Conservation (phyloP, 257 asterid species). For the Plantago ovata region DNA sequence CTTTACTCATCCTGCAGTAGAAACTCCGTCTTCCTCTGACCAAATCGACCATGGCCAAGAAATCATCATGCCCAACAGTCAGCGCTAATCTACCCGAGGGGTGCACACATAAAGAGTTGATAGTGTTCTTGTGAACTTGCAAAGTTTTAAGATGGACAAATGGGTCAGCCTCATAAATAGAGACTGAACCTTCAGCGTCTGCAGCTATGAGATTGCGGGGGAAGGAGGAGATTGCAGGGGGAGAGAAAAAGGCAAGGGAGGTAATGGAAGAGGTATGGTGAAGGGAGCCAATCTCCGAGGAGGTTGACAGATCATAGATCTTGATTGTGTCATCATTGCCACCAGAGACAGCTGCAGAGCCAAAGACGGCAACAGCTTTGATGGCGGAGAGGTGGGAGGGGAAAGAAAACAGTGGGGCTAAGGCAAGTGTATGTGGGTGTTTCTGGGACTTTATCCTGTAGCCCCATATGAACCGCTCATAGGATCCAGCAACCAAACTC, state of each 20-base stretch:
- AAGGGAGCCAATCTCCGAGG: conserved; percentile 77
- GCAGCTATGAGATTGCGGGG: conserved; percentile 81
- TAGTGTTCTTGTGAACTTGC: conserved; percentile 55
- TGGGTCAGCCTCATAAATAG: conserved; percentile 85
- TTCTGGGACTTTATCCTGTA: conserved; percentile 50
- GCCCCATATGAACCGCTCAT: conserved; percentile 97
- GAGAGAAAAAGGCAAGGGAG: conserved; percentile 71
- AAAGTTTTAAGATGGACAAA: conserved; percentile 73
- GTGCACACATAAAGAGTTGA: conserved; percentile 70
- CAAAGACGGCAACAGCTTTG: conserved; percentile 81
- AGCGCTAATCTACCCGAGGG: conserved; percentile 81
- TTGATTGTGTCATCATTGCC: conserved; percentile 92
- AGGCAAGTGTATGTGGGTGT: conserved; percentile 28
- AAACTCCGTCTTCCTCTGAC: conserved; percentile 83
- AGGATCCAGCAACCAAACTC: conserved; percentile 89
- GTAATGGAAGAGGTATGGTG: conserved; percentile 68
- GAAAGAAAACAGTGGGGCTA: conserved; percentile 71
- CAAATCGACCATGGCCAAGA: conserved; percentile 85
- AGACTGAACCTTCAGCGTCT: conserved; percentile 58
- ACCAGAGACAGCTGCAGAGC: conserved; percentile 86
- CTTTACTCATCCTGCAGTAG: conserved; percentile 66
- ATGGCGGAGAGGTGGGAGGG: conserved; percentile 93
- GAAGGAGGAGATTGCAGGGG: conserved; percentile 50
- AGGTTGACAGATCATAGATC: conserved; percentile 81
- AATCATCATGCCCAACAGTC: conserved; percentile 77